Evolutionary conservation across 1,284 basidiomycete genomes (phyloP), one percentile per base, ranked within the genome.

Genomic region (Trichosporon asahii): DNA sequence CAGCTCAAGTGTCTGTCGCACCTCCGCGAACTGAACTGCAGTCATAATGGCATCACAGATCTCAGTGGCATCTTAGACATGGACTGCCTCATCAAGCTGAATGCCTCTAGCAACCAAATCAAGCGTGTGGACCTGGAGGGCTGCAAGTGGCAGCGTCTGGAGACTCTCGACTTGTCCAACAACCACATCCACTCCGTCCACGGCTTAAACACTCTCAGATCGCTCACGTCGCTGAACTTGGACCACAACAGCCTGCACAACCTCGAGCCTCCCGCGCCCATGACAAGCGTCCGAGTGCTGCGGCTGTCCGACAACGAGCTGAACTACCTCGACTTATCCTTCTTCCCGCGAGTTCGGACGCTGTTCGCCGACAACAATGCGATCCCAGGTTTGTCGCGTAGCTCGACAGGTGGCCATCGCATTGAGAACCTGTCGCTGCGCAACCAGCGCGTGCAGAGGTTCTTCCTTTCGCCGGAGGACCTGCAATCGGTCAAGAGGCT

Each of bases 401-500:
- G 86, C 88, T 57, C 63, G n/a, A 64, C 85, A 86, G 78, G 86
- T 86, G 87, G 37, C 83, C 93, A 74, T 83, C 84, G 73, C 89
- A 85, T 99, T 75, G 95, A 98, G 83, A 95, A 95, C 78, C 86
- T 99, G 67, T 95, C 92, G 78, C 78, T 98, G 85, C 88, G 97
- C 80, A 94, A 95, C 84, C 96, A 99, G 84, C 87, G 87, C 1
- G 68, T 73, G 40, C 66, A 67, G 53, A 37, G 55, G n/a, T 73
- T 70, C 31, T 15, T 73, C 2, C 80, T 88, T 64, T 86, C 88
- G 74, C 88, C 88, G 71, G 87, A 88, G 72, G 90, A 94, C 81
- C 87, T 97, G 76, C 89, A 93, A 77, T 92, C 95, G 84, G 89
- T 94, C 75, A 95, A 95, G 84, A 88, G 96, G 64, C 85, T 99